phyloP scores from a whole-genome alignment of 2,329 filamentous ascomycete species.

The Colletotrichum endophyticum region DNA sequence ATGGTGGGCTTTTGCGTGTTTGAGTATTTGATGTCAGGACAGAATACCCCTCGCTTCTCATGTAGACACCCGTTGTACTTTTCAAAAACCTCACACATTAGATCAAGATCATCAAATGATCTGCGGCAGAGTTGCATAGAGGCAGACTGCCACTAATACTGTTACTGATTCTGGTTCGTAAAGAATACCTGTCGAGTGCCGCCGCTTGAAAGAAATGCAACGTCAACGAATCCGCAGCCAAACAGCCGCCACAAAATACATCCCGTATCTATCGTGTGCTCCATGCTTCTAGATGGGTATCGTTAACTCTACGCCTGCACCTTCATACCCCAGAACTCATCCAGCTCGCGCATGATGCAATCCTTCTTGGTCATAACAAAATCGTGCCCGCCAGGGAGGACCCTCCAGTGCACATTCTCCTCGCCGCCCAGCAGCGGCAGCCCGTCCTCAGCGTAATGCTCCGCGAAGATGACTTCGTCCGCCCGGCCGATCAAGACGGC shows the following conservation, averaged over 20 bases:
- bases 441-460: conserved; percentile 53
- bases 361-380: conserved; percentile 64
- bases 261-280: not conserved
- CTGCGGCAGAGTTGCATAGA: not conserved
- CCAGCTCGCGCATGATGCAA: conserved; percentile 49
- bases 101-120: not conserved
- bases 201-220: not conserved
- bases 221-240: not conserved
- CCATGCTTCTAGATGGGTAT: not conserved
- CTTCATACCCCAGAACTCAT: conserved; percentile 48
- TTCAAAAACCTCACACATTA: not conserved
- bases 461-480: conserved; percentile 58
- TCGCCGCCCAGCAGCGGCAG: conserved; percentile 56
- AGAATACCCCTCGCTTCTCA: not conserved
- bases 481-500: conserved; percentile 56
- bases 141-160: not conserved
- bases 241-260: not conserved
- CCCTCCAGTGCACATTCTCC: conserved; percentile 52
- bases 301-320: not conserved
- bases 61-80: not conserved
- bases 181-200: not conserved
- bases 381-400: conserved; percentile 62
- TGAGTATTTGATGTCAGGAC: not conserved
- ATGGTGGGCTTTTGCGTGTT: not conserved
- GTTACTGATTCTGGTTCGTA: not conserved